phyloP scores from a whole-genome alignment of 1,139 yeast species.

The Lodderomyces metapsilosis region DNA sequence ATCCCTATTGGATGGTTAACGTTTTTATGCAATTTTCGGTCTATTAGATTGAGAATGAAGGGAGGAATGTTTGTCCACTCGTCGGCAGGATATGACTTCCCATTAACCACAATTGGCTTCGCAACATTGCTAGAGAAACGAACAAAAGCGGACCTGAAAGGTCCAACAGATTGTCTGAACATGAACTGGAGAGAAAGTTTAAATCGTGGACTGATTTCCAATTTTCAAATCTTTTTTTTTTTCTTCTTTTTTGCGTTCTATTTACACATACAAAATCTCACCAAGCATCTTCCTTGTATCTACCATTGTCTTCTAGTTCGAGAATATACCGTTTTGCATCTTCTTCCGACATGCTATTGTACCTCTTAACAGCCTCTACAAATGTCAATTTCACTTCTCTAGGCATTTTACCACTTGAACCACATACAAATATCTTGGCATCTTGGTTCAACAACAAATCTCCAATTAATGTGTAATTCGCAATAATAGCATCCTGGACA shows the following conservation, averaged over 20 bases:
- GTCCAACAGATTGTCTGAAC: slow-evolving; percentile 4
- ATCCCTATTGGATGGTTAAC: slow-evolving; percentile 89
- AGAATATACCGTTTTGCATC: slow-evolving; percentile 53
- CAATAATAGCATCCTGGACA: slow-evolving; percentile 71
- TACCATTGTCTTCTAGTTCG: slow-evolving; percentile 60
- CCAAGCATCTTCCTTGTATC: slow-evolving; percentile 94
- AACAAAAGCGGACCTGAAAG: background rate
- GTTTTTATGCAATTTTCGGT: slow-evolving; percentile 70
- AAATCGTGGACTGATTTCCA: background rate
- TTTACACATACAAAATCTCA: slow-evolving; percentile 22
- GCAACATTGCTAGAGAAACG: slow-evolving; percentile 16
- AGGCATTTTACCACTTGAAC: slow-evolving; percentile 96
- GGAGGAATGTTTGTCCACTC: slow-evolving; percentile 87
- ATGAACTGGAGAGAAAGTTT: slow-evolving; percentile 2
- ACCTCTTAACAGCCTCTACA: slow-evolving; percentile 53
- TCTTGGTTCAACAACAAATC: slow-evolving; percentile 51
- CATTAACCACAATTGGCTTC: slow-evolving; percentile 42
- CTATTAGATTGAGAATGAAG: slow-evolving; percentile 65
- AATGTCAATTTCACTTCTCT: slow-evolving; percentile 79
- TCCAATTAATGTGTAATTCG: slow-evolving; percentile 45
- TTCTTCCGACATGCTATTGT: slow-evolving; percentile 34
- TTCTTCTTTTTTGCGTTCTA: slow-evolving; percentile 6
- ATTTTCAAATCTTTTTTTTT: background rate
- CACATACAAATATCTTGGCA: slow-evolving; percentile 77
- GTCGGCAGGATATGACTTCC: slow-evolving; percentile 58